Evolutionary conservation across 768 basidiomycete genomes (phyloP).

Genomic region (Strobilomyces echinocephalus): DNA sequence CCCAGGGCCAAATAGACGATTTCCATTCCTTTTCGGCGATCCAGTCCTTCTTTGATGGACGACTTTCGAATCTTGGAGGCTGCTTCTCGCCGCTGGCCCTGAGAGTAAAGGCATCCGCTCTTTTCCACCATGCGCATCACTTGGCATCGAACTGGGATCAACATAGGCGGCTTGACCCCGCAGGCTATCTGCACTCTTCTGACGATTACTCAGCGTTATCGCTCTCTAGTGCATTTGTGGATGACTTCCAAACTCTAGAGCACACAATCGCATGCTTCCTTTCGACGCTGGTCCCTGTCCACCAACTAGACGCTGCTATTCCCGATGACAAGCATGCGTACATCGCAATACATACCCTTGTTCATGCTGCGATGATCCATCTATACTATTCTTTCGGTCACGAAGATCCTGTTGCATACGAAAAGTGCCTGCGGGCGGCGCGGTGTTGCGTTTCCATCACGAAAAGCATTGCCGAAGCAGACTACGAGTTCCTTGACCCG

Average conservation of each 20-base stretch:
- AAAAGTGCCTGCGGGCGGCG: constrained; percentile 64
- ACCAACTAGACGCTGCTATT: constrained; percentile 53
- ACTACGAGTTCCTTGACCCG: constrained; percentile 72
- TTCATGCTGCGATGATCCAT: constrained; percentile 61
- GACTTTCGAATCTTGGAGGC: constrained; percentile 41
- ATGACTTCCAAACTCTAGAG: constrained; percentile 60
- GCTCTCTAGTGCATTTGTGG: constrained; percentile 44
- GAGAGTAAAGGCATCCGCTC: constrained; percentile 71
- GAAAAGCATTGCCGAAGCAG: constrained; percentile 57
- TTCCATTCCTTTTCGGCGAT: constrained; percentile 53
- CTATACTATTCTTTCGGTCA: constrained; percentile 59
- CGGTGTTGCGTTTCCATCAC: constrained; percentile 55
- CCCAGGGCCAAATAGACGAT: constrained; percentile 55
- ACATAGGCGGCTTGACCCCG: constrained; percentile 38
- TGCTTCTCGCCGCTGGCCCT: constrained; percentile 62
- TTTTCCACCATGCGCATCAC: constrained; percentile 64
- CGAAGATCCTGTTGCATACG: constrained; percentile 55
- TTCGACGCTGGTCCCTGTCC: constrained; percentile 57
- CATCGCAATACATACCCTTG: constrained; percentile 59
- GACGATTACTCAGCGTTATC: constrained; percentile 37
- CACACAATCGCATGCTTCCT: constrained; percentile 60
- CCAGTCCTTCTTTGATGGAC: constrained; percentile 58
- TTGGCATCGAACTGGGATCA: constrained; percentile 58
- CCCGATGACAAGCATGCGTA: constrained; percentile 58
- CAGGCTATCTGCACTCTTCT: constrained; percentile 14